These are phyloP conservation scores for Nothophoma quercina DNA, from an alignment of 2,329 filamentous ascomycete species.

Conservation along the genomic window DNA sequence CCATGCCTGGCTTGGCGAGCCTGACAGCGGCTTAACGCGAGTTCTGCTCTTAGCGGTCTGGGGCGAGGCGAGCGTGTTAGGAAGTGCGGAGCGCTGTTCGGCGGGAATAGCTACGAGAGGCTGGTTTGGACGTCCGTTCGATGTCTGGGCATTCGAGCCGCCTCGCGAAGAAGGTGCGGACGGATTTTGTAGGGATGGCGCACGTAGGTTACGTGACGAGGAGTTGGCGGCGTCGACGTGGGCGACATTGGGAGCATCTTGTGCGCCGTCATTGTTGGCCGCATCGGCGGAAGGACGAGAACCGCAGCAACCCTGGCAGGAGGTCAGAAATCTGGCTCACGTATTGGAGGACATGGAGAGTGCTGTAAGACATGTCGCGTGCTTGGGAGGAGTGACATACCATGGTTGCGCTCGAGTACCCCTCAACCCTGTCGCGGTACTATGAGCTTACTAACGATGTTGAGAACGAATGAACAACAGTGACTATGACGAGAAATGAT, in stretches of 20 bases:
- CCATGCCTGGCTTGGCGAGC: conserved; percentile 33
- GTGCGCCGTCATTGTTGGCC: conserved; percentile 3
- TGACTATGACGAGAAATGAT: neutral
- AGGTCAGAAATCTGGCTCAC: neutral
- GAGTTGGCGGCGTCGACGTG: conserved; percentile 6
- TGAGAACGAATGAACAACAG: conserved; percentile 3
- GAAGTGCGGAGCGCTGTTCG: conserved; percentile 37
- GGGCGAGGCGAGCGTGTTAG: conserved; percentile 35
- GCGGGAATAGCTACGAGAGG: conserved; percentile 36
- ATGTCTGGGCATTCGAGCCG: conserved; percentile 4
- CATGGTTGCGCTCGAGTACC: conserved; percentile 12
- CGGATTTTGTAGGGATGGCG: conserved; percentile 18
- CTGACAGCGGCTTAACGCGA: conserved; percentile 31
- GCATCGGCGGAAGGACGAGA: conserved; percentile 11
- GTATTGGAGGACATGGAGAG: neutral
- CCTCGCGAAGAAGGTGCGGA: conserved; percentile 12
- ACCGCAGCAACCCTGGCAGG: conserved; percentile 23
- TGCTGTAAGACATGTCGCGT: conserved; percentile 6
- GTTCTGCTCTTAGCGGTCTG: conserved; percentile 20
- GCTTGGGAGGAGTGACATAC: conserved; percentile 8
- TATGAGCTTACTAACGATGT: conserved; percentile 7
- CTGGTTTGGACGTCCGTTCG: conserved; percentile 34
- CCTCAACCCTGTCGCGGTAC: conserved; percentile 13
- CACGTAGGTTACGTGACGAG: conserved; percentile 32
- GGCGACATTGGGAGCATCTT: conserved; percentile 11